Base-by-base conservation (phyloP, 192 early-diverging fungal species). In the Blastocladiella britannica region DNA sequence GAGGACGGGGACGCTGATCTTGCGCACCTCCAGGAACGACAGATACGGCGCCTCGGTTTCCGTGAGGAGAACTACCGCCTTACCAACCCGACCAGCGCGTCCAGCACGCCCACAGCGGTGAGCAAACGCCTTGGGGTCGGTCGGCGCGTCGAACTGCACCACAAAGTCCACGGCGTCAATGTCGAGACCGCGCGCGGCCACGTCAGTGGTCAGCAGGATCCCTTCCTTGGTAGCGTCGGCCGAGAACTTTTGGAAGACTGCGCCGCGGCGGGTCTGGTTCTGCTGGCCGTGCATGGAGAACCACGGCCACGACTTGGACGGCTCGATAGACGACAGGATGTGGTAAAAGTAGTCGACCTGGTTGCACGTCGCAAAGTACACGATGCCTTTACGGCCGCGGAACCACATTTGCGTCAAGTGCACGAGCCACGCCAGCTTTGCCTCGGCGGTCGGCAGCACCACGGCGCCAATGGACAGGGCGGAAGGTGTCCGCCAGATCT, bases 71-170 rank as follows among this genome's bases (percentile, higher is more conserved):
- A 98, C 83, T 1, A 88, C 74, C 7, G 92, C 92, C 51, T 78
- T 79, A 8, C 94, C 94, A 25, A 75, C 69, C 12, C 84, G 75
- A 2, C 94, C 94, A 23, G 85, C 82, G 25, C 94, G 69, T 9
- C 86, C 94, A 0, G 92, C 91, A 55, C 94, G 80, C 7, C 94
- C 94, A 63, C 89, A 93, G 4, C 94, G 75, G 70, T 98, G 94
- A 1, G 89, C 74, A 68, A 98, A 98, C 7, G 81, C 79, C 70
- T 93, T 93, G 5, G 92, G 92, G 57, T 98, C 92, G 55, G 89
- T 89, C 2, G 92, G 92, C 9, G 94, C 85, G 62, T 98, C 94
- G 37, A 84, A 82, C 65, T 98, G 94, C 28, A 96, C 73, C 1
- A 98, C 89, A 60, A 75, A 85, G 57, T 96, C 94, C 0, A 98